Evolutionary conservation across 306 rosid genomes (phyloP).

Genomic region (Vigna angularis): DNA sequence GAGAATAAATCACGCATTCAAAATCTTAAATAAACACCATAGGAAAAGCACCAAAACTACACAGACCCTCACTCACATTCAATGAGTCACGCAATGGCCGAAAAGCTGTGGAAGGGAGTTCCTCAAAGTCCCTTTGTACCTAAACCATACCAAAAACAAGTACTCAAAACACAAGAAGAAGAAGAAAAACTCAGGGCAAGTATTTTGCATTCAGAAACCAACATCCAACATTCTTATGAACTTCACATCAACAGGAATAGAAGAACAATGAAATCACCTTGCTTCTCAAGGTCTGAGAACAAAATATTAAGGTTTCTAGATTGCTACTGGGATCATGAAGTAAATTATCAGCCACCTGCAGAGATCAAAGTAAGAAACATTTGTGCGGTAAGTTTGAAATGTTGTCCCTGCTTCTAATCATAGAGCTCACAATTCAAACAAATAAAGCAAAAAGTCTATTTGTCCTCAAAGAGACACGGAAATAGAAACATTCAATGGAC

Average conservation of each 20-base stretch:
- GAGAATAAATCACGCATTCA: background rate
- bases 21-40: constrained; percentile 23
- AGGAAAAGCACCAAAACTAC: constrained; percentile 8
- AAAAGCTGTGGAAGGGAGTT: constrained; percentile 94
- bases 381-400: constrained; percentile 22
- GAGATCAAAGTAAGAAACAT: constrained; percentile 14
- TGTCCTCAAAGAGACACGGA: constrained; percentile 30
- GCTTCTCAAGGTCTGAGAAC: constrained; percentile 98
- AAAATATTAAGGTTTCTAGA: constrained; percentile 94
- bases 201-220: constrained; percentile 20
- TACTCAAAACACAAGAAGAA: constrained; percentile 45
- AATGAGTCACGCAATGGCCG: constrained; percentile 93
- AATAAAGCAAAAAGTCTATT: background rate
- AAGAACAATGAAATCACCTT: constrained; percentile 62
- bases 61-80: constrained; percentile 78
- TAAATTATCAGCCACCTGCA: constrained; percentile 96
- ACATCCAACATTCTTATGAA: constrained; percentile 27
- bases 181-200: constrained; percentile 10
- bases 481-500: constrained; percentile 32
- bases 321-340: constrained; percentile 97
- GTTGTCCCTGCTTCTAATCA: constrained; percentile 13
- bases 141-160: constrained; percentile 44
- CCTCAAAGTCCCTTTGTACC: constrained; percentile 99
- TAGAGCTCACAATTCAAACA: constrained; percentile 7
- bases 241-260: constrained; percentile 5